Percentiles rank a stretch among this genome's conserved stretches.
phyloP scores from a whole-genome alignment of 75 land plant species.

The Cunninghamia lanceolata region DNA sequence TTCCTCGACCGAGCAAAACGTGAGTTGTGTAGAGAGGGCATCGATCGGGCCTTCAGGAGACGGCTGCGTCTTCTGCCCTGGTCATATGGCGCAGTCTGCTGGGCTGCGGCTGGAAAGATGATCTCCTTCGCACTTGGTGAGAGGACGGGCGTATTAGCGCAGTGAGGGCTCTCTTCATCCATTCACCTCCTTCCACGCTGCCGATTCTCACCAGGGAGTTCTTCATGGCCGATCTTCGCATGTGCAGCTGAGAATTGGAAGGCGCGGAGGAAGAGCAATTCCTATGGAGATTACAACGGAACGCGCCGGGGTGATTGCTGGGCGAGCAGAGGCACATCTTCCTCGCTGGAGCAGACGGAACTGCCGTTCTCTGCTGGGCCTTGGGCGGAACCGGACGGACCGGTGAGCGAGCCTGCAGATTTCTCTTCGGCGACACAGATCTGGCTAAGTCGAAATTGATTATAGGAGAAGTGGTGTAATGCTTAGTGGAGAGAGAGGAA shows the following conservation, averaged over 20 bases:
- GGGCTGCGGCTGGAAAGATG: constrained; percentile 36
- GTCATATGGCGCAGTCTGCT: constrained; percentile 64
- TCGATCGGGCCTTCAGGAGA: neutral
- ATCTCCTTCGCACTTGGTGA: constrained; percentile 45
- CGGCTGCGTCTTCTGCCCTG: constrained; percentile 22
- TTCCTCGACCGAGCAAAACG: no score
- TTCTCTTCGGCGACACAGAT: no score
- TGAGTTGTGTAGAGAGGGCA: neutral
- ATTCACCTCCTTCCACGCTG: constrained; percentile 46
- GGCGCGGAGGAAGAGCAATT: neutral
- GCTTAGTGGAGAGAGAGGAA: no score
- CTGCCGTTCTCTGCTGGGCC: no score
- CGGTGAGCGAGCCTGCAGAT: no score
- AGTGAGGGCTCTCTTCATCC: constrained; percentile 47
- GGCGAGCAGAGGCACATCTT: constrained; percentile 57
- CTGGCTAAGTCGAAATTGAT: no score
- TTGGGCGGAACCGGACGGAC: no score
- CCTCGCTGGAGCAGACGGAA: neutral
- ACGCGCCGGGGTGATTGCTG: constrained; percentile 55
- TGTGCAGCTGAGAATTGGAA: constrained; percentile 26
- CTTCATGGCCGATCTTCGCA: constrained; percentile 56
- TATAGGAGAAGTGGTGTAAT: no score
- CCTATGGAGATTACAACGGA: constrained; percentile 48
- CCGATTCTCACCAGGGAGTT: constrained; percentile 61
- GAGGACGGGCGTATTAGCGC: constrained; percentile 57